Conservation (phyloP, 1,284 basidiomycete species). For the Porodaedalea pini region DNA sequence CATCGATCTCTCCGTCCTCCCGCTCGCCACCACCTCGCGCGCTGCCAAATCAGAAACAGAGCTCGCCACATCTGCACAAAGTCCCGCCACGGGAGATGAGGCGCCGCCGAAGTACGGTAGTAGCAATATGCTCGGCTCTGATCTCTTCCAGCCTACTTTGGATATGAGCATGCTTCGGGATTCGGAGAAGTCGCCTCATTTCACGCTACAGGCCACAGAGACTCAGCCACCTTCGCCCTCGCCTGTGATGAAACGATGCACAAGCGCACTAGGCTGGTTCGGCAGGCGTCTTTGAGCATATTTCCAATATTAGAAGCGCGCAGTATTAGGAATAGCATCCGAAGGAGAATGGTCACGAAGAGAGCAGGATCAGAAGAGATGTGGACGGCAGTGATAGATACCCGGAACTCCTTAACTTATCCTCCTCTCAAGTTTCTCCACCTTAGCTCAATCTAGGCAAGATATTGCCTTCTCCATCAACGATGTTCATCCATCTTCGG, state of each 20-base stretch:
- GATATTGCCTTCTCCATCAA: too few species aligned
- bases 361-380: too few species aligned
- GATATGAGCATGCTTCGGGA: not conserved
- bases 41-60: slow-evolving; percentile 14
- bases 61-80: not conserved
- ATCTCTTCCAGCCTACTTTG: not conserved
- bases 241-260: slow-evolving; percentile 15
- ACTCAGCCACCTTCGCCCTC: slow-evolving; percentile 5
- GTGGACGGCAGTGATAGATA: too few species aligned
- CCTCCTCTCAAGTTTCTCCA: too few species aligned
- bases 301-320: not conserved
- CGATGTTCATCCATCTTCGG: too few species aligned
- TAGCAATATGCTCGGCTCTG: not conserved
- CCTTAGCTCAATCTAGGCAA: too few species aligned
- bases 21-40: slow-evolving; percentile 5
- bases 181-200: slow-evolving; percentile 4
- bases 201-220: not conserved
- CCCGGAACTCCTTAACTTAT: too few species aligned
- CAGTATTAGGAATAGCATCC: not conserved
- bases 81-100: not conserved
- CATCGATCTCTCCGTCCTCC: slow-evolving; percentile 43
- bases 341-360: too few species aligned
- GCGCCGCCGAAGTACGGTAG: not conserved
- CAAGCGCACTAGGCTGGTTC: slow-evolving; percentile 13
- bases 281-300: not conserved